Evolutionary conservation across 768 basidiomycete species (phyloP).

Genomic region (Phylloporus rhodoxanthus): DNA sequence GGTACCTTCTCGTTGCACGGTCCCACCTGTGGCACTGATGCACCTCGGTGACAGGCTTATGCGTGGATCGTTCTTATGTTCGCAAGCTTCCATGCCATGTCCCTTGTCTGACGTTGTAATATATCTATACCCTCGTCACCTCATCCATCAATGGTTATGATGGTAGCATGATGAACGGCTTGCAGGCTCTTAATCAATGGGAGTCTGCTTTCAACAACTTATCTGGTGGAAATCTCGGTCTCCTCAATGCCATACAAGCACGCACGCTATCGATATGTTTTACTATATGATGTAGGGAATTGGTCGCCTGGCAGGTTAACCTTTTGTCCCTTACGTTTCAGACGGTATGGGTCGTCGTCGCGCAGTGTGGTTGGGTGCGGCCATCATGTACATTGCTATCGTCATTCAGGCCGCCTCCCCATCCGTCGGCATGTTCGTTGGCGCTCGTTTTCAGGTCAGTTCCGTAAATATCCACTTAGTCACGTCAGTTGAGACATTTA

Average conservation of each 20-base stretch:
- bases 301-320: conserved; percentile 63
- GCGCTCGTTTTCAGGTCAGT: conserved; percentile 62
- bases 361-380: conserved; percentile 61
- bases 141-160: conserved; percentile 74
- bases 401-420: conserved; percentile 64
- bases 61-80: conserved; percentile 62
- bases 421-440: conserved; percentile 76
- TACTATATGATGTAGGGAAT: conserved; percentile 45
- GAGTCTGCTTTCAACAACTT: conserved; percentile 52
- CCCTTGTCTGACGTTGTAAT: neutral
- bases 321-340: conserved; percentile 64
- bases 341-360: conserved; percentile 65
- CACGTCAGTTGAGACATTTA: neutral
- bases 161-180: conserved; percentile 74
- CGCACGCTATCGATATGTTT: too few species aligned
- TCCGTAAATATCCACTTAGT: neutral
- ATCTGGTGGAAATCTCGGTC: conserved; percentile 50
- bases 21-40: too few species aligned
- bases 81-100: neutral
- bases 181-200: conserved; percentile 71
- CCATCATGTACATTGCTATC: conserved; percentile 62
- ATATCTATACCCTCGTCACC: conserved; percentile 60
- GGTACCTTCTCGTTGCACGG: too few species aligned
- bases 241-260: conserved; percentile 65
- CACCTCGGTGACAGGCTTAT: too few species aligned